Conservation (phyloP, 2,329 filamentous ascomycete species). For the Diatrype stigma region DNA sequence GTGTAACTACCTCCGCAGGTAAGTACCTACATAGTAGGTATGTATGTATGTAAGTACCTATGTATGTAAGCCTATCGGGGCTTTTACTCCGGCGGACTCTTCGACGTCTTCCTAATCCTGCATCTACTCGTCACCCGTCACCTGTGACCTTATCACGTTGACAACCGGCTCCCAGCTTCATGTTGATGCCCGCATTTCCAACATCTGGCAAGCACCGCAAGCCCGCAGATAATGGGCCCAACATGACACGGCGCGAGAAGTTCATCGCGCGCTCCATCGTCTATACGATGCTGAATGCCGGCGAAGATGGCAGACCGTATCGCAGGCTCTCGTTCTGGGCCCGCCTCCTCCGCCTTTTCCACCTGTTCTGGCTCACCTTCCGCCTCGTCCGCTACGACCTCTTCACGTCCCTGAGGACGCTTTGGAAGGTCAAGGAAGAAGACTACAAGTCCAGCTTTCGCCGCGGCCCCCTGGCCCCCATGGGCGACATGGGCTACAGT, state of each 20-base stretch:
- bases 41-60: too few relatives aligned
- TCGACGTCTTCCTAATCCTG: too few relatives aligned
- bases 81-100: too few relatives aligned
- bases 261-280: conserved; percentile 38
- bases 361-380: conserved; percentile 30
- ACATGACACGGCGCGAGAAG: conserved; percentile 24
- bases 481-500: conserved; percentile 69
- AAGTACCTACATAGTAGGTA: too few relatives aligned
- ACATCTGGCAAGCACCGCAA: too few relatives aligned
- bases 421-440: conserved; percentile 50
- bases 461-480: conserved; percentile 43
- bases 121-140: too few relatives aligned
- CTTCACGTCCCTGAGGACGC: conserved; percentile 37
- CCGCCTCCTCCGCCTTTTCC: conserved; percentile 39
- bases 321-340: conserved; percentile 29
- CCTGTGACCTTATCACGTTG: too few relatives aligned
- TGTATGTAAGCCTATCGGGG: too few relatives aligned
- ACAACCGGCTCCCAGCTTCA: too few relatives aligned
- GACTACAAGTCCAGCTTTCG: conserved; percentile 52
- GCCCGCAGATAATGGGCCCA: conserved; percentile 5
- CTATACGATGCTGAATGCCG: conserved; percentile 29
- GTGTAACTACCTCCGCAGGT: too few relatives aligned
- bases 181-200: too few relatives aligned
- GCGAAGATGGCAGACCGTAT: conserved; percentile 22
- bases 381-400: conserved; percentile 29